Evolutionary conservation across 2,329 filamentous ascomycete species (phyloP), one percentile per base, ranked within the genome.

Genomic region (Monascus ruber): DNA sequence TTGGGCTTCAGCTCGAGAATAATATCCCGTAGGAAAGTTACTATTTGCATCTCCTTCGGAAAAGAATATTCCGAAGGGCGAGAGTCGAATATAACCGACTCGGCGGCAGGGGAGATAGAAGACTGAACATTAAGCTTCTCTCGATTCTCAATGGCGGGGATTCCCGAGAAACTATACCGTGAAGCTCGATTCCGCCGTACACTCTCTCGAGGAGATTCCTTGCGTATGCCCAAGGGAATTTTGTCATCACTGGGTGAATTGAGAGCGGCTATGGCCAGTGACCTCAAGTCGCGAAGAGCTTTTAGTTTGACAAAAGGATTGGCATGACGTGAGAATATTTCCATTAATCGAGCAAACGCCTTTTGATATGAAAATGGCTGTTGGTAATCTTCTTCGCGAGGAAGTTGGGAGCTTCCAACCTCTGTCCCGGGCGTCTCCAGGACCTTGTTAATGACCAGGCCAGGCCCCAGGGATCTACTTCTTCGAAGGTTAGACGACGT

Each of bases 291-390:
- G 44, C 82, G 79, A 4, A 96, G 69, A 0, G 85, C 82, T 47
- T 82, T 81, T 8, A 98, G 73, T 62, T 98, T 98, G 24, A 77
- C 74, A 49, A 83, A 83, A 0, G 91, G 91, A 54, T 91, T 94
- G 0, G 85, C 84, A 48, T 93, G 85, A 4, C 88, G 84, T 33
- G 85, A 86, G 50, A 98, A 94, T 66, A 86, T 87, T 46, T 78
- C 79, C 27, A 96, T 70, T 1, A 96, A 70, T 8, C 81, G 79
- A 47, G 79, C 73, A 55, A 94, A 95, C 1, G 87, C 83, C 48
- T 79, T 77, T 37, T 77, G 77, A 55, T 89, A 95, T 0, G 85
- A 84, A 50, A 94, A 94, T 4, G 50, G 54, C 48, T 64, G 52
- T 52, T 63, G 40, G 51, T 55, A 33, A 48, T 63, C 42, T 57